phyloP scores from a whole-genome alignment of 495 filamentous ascomycete species.

The Hypoxylon trugodes region DNA sequence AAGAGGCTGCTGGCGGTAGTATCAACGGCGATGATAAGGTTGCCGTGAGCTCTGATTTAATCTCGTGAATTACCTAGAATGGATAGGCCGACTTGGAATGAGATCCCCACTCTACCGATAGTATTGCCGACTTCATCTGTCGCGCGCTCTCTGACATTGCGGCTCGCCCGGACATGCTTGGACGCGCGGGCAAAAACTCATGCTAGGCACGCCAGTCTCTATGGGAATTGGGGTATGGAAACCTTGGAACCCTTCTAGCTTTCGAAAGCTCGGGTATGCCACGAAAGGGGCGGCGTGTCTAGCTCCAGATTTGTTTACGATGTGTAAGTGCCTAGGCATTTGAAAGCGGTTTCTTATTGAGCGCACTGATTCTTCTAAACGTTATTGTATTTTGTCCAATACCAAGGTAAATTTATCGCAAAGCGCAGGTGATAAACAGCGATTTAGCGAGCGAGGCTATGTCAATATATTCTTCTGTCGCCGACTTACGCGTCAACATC shows the following conservation, averaged over 20 bases:
- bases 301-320: not conserved
- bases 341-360: no score
- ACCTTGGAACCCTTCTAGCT: not conserved
- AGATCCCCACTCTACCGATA: not conserved
- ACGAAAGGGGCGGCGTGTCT: slow-evolving; percentile 11
- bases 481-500: no score
- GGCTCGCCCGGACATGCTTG: slow-evolving; percentile 1
- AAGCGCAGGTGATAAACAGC: no score
- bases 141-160: not conserved
- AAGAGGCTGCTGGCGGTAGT: not conserved
- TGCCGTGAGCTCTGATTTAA: not conserved
- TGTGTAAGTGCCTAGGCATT: no score
- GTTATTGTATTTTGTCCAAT: not conserved
- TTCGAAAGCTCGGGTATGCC: slow-evolving; percentile 7
- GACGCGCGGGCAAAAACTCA: not conserved
- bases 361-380: no score
- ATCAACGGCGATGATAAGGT: no score
- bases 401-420: no score
- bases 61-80: slow-evolving; percentile 1
- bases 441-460: no score
- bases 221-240: slow-evolving; percentile 4
- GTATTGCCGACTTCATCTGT: slow-evolving; percentile 2
- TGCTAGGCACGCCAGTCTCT: not conserved
- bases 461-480: no score
- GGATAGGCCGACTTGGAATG: not conserved